Evolutionary conservation across 495 filamentous ascomycete species (phyloP).

Genomic region (Xanthoparmelia taractica): DNA sequence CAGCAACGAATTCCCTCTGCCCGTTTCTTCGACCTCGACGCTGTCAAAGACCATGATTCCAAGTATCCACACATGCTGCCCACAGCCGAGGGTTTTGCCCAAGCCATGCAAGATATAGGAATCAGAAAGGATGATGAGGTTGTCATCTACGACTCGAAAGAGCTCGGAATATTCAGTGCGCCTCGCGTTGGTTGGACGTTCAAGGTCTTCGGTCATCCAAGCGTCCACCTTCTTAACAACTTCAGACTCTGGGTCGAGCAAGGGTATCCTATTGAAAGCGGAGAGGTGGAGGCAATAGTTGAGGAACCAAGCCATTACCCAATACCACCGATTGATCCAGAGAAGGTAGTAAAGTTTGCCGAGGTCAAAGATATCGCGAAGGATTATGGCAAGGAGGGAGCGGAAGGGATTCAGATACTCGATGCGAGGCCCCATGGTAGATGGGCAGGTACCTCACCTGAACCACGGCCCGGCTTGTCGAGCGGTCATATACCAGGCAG

Average conservation of each 20-base stretch:
- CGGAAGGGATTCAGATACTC: constrained; percentile 74
- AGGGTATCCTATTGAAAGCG: constrained; percentile 70
- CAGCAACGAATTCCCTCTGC: constrained; percentile 72
- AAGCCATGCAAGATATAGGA: constrained; percentile 80
- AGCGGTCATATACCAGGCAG: constrained; percentile 90
- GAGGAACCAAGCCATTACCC: constrained; percentile 47
- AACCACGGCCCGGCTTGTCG: constrained; percentile 77
- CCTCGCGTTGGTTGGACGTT: constrained; percentile 92
- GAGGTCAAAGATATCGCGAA: constrained; percentile 69
- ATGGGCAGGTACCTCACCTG: constrained; percentile 75
- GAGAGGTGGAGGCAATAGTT: constrained; percentile 52
- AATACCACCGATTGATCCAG: constrained; percentile 45
- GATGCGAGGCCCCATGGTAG: constrained; percentile 77
- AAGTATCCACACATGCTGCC: constrained; percentile 98
- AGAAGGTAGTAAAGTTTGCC: constrained; percentile 61
- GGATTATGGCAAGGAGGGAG: constrained; percentile 69
- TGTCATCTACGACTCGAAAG: constrained; percentile 84
- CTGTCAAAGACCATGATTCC: constrained; percentile 73
- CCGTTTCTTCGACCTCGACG: constrained; percentile 96
- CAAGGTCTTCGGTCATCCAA: constrained; percentile 79
- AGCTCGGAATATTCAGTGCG: constrained; percentile 87
- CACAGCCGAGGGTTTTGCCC: constrained; percentile 65
- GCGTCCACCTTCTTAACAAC: constrained; percentile 88
- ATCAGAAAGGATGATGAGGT: constrained; percentile 79
- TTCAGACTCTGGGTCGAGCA: constrained; percentile 83